Evolutionary conservation across 345 rosid species (phyloP).

Genomic region (Hirschfeldia incana): DNA sequence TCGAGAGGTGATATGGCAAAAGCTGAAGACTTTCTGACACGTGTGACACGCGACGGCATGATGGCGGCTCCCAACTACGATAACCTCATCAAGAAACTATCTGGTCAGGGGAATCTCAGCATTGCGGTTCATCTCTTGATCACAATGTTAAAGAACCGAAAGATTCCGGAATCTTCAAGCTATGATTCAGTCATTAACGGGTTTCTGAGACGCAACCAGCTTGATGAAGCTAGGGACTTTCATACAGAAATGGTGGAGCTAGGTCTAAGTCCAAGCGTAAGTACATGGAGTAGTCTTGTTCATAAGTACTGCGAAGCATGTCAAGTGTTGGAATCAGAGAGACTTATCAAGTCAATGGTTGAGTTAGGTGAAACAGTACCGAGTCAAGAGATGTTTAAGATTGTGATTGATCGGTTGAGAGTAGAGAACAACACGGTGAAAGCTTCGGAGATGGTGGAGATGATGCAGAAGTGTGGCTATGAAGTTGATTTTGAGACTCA

Average conservation of each 20-base stretch:
- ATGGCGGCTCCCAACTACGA: constrained; percentile 42
- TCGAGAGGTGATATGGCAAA: constrained; percentile 44
- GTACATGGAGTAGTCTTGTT: constrained; percentile 52
- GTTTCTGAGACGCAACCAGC: constrained; percentile 42
- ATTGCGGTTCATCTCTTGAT: constrained; percentile 65
- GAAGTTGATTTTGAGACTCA: constrained; percentile 70
- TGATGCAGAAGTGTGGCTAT: constrained; percentile 64
- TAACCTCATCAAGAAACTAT: constrained; percentile 56
- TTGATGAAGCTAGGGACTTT: constrained; percentile 52
- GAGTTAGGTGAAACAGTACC: constrained; percentile 52
- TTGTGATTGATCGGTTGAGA: constrained; percentile 52
- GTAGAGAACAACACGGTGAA: constrained; percentile 53
- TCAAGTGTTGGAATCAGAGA: constrained; percentile 54
- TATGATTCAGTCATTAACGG: constrained; percentile 57
- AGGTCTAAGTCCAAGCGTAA: constrained; percentile 56
- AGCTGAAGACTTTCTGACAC: constrained; percentile 58
- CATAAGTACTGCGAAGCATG: constrained; percentile 44
- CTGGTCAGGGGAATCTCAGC: constrained; percentile 42
- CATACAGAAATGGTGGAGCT: constrained; percentile 62
- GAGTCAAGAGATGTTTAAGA: constrained; percentile 51
- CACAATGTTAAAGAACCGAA: constrained; percentile 59
- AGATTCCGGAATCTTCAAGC: constrained; percentile 50
- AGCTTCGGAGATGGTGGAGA: constrained; percentile 62
- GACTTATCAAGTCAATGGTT: constrained; percentile 51
- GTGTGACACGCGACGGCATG: constrained; percentile 43